Evolutionary conservation across 2,329 filamentous ascomycete genomes (phyloP).

Genomic region (Beauveria varroae): DNA sequence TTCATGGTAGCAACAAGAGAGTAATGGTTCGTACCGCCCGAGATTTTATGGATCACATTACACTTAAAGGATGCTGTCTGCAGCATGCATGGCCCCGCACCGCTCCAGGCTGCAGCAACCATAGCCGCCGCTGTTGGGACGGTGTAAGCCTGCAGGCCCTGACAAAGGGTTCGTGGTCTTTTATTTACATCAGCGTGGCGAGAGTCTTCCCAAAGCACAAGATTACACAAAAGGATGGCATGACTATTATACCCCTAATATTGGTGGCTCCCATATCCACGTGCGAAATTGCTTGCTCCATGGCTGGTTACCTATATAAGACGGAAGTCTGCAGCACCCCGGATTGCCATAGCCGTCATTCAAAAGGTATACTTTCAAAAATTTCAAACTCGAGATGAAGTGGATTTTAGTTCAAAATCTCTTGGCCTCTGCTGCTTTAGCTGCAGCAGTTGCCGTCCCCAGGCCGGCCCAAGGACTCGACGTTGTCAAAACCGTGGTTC

Average conservation of each 20-base stretch:
- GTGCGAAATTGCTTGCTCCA: background rate
- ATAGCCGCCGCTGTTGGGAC: background rate
- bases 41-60: too few species aligned
- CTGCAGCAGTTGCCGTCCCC: background rate
- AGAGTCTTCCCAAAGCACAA: background rate
- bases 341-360: too few species aligned
- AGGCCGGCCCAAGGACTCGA: background rate
- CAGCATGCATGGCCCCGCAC: slow-evolving; percentile 3
- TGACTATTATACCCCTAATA: background rate
- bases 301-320: background rate
- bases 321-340: background rate
- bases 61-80: background rate
- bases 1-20: too few species aligned
- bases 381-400: background rate
- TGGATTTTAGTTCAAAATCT: background rate
- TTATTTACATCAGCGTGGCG: background rate
- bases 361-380: background rate
- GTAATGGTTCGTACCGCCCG: too few species aligned
- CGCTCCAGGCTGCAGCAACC: background rate
- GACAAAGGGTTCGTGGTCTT: background rate
- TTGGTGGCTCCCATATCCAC: background rate
- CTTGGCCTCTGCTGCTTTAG: background rate
- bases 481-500: slow-evolving; percentile 13
- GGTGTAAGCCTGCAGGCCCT: background rate
- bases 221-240: slow-evolving; percentile 2